Conservation (phyloP, 23 red algal species). For the Gracilaria caudata region DNA sequence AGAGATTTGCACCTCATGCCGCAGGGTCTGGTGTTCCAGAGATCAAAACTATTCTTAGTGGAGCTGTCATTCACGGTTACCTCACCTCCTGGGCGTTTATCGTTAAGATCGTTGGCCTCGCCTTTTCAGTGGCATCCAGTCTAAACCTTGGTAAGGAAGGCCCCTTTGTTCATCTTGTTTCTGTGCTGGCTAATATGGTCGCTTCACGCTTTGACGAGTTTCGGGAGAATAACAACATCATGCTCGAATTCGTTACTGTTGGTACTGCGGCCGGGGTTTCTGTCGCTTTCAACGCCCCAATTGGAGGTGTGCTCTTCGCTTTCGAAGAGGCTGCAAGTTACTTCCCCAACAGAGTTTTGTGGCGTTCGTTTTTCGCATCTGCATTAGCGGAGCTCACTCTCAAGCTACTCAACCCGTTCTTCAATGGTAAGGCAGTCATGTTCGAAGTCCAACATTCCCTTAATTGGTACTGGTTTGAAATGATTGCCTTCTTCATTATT, state of each 20-base stretch:
- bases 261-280: slow-evolving; percentile 87
- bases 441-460: slow-evolving; percentile 79
- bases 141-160: slow-evolving; percentile 86
- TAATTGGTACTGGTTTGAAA: slow-evolving; percentile 92
- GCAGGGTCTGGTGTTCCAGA: slow-evolving; percentile 94
- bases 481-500: slow-evolving; percentile 75
- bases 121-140: slow-evolving; percentile 80
- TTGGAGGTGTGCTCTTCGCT: slow-evolving; percentile 88
- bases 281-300: slow-evolving; percentile 87
- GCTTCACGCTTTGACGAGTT: slow-evolving; percentile 52
- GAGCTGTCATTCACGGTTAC: slow-evolving; percentile 75
- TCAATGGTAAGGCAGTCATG: slow-evolving; percentile 80
- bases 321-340: slow-evolving; percentile 85
- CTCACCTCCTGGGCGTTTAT: slow-evolving; percentile 76
- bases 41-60: slow-evolving; percentile 89
- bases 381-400: slow-evolving; percentile 81
- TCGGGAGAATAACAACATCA: slow-evolving; percentile 49
- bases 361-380: slow-evolving; percentile 86
- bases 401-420: slow-evolving; percentile 80
- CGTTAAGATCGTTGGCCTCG: slow-evolving; percentile 82
- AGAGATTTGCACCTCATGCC: slow-evolving; percentile 87
- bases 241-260: slow-evolving; percentile 75
- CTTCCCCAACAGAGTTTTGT: slow-evolving; percentile 78
- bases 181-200: slow-evolving; percentile 69
- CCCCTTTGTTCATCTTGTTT: slow-evolving; percentile 83